Percentiles rank a stretch among this genome's conserved stretches.
Conservation (phyloP, 768 basidiomycete species). For the Mrakia gelida region DNA sequence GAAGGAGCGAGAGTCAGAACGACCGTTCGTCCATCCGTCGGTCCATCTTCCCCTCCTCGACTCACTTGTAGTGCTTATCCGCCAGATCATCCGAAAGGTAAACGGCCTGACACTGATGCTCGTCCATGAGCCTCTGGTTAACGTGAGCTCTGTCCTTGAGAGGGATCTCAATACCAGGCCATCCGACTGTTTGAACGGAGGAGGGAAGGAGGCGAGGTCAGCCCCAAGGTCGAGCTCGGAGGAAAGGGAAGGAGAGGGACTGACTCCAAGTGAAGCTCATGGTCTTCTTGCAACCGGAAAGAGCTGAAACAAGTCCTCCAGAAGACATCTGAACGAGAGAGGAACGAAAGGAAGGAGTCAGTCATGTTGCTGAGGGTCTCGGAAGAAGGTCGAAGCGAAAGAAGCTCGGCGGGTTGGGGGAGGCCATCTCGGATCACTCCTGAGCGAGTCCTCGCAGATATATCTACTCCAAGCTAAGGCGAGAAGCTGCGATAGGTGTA, state of each 20-base stretch:
- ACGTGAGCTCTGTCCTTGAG: slow-evolving; percentile 83
- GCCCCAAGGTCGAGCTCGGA: neutral
- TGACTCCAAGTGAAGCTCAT: slow-evolving; percentile 98
- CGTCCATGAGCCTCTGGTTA: slow-evolving; percentile 85
- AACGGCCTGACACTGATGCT: slow-evolving; percentile 95
- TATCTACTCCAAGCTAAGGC: too few relatives aligned
- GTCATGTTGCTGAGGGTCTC: neutral
- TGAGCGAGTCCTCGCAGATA: too few relatives aligned
- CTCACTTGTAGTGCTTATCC: slow-evolving; percentile 70
- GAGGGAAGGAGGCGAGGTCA: neutral
- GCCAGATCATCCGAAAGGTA: slow-evolving; percentile 97
- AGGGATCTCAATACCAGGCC: slow-evolving; percentile 75
- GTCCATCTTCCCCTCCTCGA: neutral
- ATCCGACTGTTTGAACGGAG: slow-evolving; percentile 26
- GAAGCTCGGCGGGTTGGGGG: neutral
- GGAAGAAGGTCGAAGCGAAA: neutral
- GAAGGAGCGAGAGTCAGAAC: neutral
- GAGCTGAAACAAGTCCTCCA: slow-evolving; percentile 93
- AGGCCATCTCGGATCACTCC: neutral
- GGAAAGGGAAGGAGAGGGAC: slow-evolving; percentile 46
- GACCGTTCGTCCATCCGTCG: neutral
- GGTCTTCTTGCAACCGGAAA: slow-evolving; percentile 96
- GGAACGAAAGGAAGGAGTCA: neutral
- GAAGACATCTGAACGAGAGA: slow-evolving; percentile 79
- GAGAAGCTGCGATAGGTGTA: too few relatives aligned